Evolutionary conservation across 345 rosid genomes (phyloP), one percentile per base, ranked within the genome.

Genomic region (Populus deltoides): DNA sequence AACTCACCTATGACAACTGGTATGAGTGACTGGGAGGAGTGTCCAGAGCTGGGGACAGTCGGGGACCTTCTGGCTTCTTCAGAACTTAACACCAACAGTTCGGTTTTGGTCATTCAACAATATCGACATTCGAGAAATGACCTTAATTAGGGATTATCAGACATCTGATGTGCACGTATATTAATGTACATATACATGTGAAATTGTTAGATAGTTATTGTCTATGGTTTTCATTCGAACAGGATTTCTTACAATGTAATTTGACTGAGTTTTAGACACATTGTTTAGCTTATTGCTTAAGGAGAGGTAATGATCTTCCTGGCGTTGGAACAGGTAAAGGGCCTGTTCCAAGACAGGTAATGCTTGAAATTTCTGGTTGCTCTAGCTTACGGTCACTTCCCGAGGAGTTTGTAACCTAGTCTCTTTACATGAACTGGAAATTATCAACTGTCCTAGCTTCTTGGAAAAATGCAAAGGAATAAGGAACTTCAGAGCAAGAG

Each of bases 1-100:
- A 66, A 83, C 29, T 83, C 84, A 7, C 79, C 87, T 0, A 84
- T 92, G 81, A 93, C 92, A 2, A 79, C 86, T 0, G 92, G 89
- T 5, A 73, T 95, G 88, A 93, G 90, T 71, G 93, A 95, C 70
- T 93, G 98, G 98, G 98, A 95, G 68, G 97, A 95, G 83, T 93
- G 94, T 77, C 96, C 94, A 0, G 96, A 95, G 80, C 84, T 92
- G 1, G 97, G 94, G 8, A 71, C 71, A 0, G 88, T 90, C 10
- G 96, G 97, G 20, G 97, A 94, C 81, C 79, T 93, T 45, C 77
- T 90, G 49, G 92, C 94, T 81, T 91, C 92, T 7, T 68, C 88
- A 3, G 88, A 91, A 63, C 77, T 91, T 71, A 84, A 86, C 73
- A 82, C 86, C 39, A 82, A 72, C 53, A 76, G 92, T 79, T 93